Percentiles rank a stretch among this genome's conserved stretches.
These are phyloP conservation scores for Suaeda aralocaspica DNA, from an alignment of 148 eudicot species.

Conservation along the genomic window DNA sequence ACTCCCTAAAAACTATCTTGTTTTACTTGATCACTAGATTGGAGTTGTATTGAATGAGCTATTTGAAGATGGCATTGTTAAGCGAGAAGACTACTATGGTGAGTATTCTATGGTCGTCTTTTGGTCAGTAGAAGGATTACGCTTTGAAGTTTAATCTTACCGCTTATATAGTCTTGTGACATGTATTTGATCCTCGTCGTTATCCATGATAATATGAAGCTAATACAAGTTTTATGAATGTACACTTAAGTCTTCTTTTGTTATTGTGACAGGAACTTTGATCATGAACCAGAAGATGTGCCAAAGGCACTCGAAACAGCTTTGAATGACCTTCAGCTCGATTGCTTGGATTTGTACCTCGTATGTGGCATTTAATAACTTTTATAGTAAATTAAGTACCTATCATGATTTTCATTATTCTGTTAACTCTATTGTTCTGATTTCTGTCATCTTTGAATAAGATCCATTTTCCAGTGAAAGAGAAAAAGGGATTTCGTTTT, in stretches of 20 bases:
- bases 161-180: no score
- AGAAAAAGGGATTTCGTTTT: slow-evolving; percentile 36
- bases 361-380: slow-evolving; percentile 22
- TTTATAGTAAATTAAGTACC: no score
- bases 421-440: no score
- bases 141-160: no score
- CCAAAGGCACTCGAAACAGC: slow-evolving; percentile 41
- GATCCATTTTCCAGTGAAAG: slow-evolving; percentile 62
- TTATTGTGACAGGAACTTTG: slow-evolving; percentile 24
- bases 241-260: no score
- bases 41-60: slow-evolving; percentile 47
- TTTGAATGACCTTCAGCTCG: slow-evolving; percentile 45
- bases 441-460: background rate
- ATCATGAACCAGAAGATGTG: slow-evolving; percentile 55
- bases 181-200: no score
- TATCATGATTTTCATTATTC: no score
- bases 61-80: slow-evolving; percentile 44
- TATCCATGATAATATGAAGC: background rate
- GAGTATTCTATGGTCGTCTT: background rate
- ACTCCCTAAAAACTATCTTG: background rate
- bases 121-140: no score
- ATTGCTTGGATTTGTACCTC: slow-evolving; percentile 49
- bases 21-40: slow-evolving; percentile 30
- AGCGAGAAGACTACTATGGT: slow-evolving; percentile 56
- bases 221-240: background rate